A percentile compares a stretch with the other conserved stretches of the same genome.
These are phyloP conservation scores for Phoenix roebelenii DNA, from an alignment of 176 grass and related monocot species.

Conservation along the genomic window DNA sequence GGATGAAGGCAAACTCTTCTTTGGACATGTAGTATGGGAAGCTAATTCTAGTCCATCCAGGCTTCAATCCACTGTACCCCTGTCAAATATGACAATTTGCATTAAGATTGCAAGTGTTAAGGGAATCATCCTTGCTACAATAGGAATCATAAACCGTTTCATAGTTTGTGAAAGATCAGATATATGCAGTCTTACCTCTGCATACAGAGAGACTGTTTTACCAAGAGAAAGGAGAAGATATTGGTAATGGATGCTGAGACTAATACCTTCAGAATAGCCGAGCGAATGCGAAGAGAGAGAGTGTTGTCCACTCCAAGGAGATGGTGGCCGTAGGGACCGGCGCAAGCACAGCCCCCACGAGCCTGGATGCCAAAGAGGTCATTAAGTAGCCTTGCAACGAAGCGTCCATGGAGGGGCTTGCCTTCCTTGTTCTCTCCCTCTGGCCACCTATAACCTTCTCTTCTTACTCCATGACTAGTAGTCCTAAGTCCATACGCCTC, in stretches of 20 bases:
- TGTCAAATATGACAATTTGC: neutral
- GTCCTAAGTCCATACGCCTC: no score
- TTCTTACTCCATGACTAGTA: no score
- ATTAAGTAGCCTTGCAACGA: slow-evolving; percentile 50
- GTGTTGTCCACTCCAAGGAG: slow-evolving; percentile 37
- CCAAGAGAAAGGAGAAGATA: no score
- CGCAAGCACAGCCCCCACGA: slow-evolving; percentile 67
- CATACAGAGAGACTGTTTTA: no score
- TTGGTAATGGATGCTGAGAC: no score
- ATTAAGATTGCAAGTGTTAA: no score
- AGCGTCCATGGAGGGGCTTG: slow-evolving; percentile 57
- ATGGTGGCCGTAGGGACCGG: slow-evolving; percentile 56
- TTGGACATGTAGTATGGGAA: slow-evolving; percentile 63
- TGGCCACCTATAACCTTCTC: neutral
- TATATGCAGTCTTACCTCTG: no score
- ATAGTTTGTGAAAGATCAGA: no score
- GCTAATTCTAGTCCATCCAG: slow-evolving; percentile 74
- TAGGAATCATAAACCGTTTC: no score
- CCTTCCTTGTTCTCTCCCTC: neutral
- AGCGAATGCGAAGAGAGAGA: slow-evolving; percentile 51
- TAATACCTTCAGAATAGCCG: slow-evolving; percentile 41
- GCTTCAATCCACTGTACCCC: slow-evolving; percentile 70
- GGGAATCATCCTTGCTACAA: no score
- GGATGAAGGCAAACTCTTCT: slow-evolving; percentile 61
- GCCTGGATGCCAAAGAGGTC: slow-evolving; percentile 86